Conservation (phyloP, 805 yeast species). For the Monosporozyma servazzii region DNA sequence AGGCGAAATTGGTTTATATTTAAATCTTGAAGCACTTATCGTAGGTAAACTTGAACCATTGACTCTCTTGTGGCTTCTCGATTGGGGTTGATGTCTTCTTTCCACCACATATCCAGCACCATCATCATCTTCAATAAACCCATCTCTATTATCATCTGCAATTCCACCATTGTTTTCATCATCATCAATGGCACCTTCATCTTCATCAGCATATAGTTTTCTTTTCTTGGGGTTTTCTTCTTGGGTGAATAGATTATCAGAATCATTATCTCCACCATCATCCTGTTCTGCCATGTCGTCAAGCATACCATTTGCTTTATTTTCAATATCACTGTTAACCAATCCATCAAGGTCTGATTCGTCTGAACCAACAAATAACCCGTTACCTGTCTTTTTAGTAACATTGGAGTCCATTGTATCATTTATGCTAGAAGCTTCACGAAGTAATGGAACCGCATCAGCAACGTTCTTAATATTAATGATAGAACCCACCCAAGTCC, state of each 20-base stretch:
- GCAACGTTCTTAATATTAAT: constrained; percentile 24
- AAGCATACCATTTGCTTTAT: not conserved
- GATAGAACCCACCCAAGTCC: constrained; percentile 36
- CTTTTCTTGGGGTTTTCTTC: constrained; percentile 10
- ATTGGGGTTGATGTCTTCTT: not conserved
- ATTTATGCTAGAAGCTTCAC: not conserved
- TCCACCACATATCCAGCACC: constrained; percentile 37
- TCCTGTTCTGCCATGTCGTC: not conserved
- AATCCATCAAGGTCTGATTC: constrained; percentile 18
- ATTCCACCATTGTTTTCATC: constrained; percentile 52
- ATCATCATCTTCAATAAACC: constrained; percentile 58
- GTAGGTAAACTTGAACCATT: not conserved
- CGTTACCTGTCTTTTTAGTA: constrained; percentile 8
- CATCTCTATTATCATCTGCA: constrained; percentile 41
- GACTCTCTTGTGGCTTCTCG: not conserved
- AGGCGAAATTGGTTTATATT: constrained; percentile 60
- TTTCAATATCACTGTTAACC: constrained; percentile 2
- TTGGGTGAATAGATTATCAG: constrained; percentile 20
- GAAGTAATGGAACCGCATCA: constrained; percentile 5
- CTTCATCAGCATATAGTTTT: constrained; percentile 12
- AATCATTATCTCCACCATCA: constrained; percentile 2
- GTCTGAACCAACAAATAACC: constrained; percentile 28
- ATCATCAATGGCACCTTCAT: constrained; percentile 22
- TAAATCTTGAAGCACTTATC: not conserved
- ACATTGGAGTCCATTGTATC: not conserved